Conservation (phyloP, 139 green algal genomes). For the Chlorella sorokiniana region DNA sequence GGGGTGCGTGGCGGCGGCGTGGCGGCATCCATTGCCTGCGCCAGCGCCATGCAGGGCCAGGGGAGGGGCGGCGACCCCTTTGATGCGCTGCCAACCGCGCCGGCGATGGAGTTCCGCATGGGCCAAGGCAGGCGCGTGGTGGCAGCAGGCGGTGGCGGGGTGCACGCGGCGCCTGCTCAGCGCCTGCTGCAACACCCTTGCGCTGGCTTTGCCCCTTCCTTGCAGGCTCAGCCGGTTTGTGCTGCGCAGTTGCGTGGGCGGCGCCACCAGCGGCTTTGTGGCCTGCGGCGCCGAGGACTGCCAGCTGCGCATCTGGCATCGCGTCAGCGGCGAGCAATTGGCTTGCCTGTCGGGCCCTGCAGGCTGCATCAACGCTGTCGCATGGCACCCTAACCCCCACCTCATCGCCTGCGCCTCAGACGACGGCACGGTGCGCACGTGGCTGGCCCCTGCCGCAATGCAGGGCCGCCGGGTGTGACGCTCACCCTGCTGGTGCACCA, state of each 20-base stretch:
- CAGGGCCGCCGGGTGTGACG: not conserved
- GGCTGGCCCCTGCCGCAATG: constrained; percentile 14
- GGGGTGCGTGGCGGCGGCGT: not conserved
- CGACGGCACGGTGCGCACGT: constrained; percentile 39
- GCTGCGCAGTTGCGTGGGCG: constrained; percentile 62
- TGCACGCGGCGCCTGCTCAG: not conserved
- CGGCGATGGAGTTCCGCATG: constrained; percentile 21
- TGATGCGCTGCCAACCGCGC: constrained; percentile 4
- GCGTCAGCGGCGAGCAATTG: constrained; percentile 74
- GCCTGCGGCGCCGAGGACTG: constrained; percentile 81
- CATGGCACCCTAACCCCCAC: constrained; percentile 83
- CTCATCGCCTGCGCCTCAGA: constrained; percentile 43
- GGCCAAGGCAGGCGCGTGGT: not conserved
- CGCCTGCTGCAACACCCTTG: no score
- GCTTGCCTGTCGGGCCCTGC: constrained; percentile 74
- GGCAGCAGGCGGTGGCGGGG: not conserved
- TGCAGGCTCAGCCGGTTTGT: constrained; percentile 14
- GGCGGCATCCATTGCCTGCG: not conserved
- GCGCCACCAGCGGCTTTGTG: constrained; percentile 75
- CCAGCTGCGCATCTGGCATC: constrained; percentile 81
- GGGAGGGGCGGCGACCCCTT: constrained; percentile 1
- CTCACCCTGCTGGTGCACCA: no score
- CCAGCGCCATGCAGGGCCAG: not conserved
- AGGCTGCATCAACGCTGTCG: constrained; percentile 84
- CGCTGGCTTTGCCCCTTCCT: no score